Evolutionary conservation across 169 alveolate species (phyloP).

Genomic region (Plasmodium billcollinsi): DNA sequence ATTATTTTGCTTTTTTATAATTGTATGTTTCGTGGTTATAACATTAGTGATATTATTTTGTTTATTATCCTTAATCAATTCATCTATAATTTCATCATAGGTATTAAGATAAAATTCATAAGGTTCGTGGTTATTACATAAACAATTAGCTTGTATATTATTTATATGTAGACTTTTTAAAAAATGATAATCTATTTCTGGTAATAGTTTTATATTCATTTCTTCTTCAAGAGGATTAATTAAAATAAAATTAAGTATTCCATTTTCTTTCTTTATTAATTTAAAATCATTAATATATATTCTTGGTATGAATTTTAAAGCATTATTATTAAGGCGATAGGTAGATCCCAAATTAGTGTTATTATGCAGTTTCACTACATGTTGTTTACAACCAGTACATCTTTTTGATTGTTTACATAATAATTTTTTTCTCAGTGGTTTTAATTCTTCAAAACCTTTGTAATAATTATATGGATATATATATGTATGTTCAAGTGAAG

Average conservation of each 20-base stretch:
- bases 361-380: constrained; percentile 48
- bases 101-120: constrained; percentile 46
- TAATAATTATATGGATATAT: constrained; percentile 65
- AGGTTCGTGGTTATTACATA: constrained; percentile 7
- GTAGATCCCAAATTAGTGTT: constrained; percentile 23
- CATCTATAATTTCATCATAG: constrained; percentile 65
- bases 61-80: constrained; percentile 24
- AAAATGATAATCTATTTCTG: constrained; percentile 48
- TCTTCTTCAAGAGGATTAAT: constrained; percentile 56
- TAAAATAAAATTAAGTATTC: constrained; percentile 52
- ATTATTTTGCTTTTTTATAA: constrained; percentile 54
- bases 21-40: constrained; percentile 9
- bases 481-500: constrained; percentile 33
- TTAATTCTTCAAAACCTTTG: constrained; percentile 28
- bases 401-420: constrained; percentile 45
- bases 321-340: constrained; percentile 40
- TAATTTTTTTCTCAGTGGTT: constrained; percentile 37
- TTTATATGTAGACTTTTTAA: constrained; percentile 14
- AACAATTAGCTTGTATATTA: constrained; percentile 39
- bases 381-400: constrained; percentile 40
- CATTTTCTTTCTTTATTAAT: constrained; percentile 51
- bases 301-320: constrained; percentile 51
- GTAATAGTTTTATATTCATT: constrained; percentile 67
- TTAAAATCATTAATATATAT: constrained; percentile 64
- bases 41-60: constrained; percentile 27